These are phyloP conservation scores for Kazachstania africana DNA, from an alignment of 805 yeast species.

Conservation along the genomic window DNA sequence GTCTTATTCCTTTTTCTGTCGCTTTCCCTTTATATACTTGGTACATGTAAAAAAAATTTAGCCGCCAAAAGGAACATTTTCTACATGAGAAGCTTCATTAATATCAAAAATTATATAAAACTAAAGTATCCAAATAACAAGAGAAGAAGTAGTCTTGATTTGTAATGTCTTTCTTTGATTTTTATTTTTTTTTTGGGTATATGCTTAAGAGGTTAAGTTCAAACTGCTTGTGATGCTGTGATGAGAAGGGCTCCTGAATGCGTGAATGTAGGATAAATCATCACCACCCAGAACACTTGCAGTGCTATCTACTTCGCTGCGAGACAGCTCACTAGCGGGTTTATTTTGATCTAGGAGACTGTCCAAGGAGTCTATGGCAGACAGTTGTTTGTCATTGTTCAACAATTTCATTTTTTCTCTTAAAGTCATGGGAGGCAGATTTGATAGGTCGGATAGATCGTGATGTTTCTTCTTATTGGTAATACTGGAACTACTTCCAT, in stretches of 20 bases:
- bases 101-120: too few species aligned
- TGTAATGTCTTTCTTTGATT: too few species aligned
- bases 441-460: constrained; percentile 20
- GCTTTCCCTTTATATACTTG: too few species aligned
- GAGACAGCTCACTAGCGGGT: background rate
- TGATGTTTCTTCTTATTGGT: background rate
- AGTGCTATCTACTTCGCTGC: constrained; percentile 17
- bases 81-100: too few species aligned
- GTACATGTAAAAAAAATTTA: too few species aligned
- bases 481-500: too few species aligned
- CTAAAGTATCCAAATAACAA: too few species aligned
- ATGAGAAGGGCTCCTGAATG: constrained; percentile 2
- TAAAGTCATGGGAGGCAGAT: constrained; percentile 32
- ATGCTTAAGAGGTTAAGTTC: background rate
- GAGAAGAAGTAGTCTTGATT: too few species aligned
- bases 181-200: constrained; percentile 1
- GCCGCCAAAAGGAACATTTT: too few species aligned
- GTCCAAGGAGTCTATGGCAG: background rate
- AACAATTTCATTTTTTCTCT: constrained; percentile 34
- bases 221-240: constrained; percentile 1
- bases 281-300: constrained; percentile 22
- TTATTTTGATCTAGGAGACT: background rate
- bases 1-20: too few species aligned
- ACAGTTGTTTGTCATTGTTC: constrained; percentile 19
- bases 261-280: constrained; percentile 14